Evolutionary conservation across 768 basidiomycete species (phyloP), one percentile per base, ranked within the genome.

Genomic region (Psilocybe cubensis): DNA sequence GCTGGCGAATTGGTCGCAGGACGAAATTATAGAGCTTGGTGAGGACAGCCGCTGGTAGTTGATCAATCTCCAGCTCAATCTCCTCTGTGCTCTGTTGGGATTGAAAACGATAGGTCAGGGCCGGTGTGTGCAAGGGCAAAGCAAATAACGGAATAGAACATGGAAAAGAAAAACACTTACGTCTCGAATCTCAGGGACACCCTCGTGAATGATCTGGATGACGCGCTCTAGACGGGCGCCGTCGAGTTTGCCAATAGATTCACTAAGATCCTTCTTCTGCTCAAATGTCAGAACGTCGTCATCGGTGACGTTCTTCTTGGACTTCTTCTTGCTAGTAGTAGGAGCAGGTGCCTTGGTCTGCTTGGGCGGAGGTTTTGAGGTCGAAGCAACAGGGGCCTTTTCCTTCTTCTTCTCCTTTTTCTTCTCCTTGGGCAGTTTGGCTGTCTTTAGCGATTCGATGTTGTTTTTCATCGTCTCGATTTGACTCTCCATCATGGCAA

Each of bases 241-340:
- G 62, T 97, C 93, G 23, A 97, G 84, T 66, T 83, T 83, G 58
- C 83, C 82, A 63, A 99, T 99, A 50, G 94, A 92, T 73, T 98
- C 95, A 67, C 95, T 96, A 54, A 99, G 78, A 69, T 98, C 94
- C 74, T 97, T 95, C 88, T 99, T 99, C 79, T 98, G 96, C 63
- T 94, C 93, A 70, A 96, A 92, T 50, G 92, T 90, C 33, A 98
- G 80, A 45, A 89, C 86, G 56, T 94, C 92, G 65, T 92, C 89
- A 63, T 93, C 91, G 9, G 83, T 74, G 42, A 86, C 71, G 35
- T 79, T 78, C 70, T 89, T 90, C 79, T 91, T 91, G 29, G 74
- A 63, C 66, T 82, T 84, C 74, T 86, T 87, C 76, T 86, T 86
- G 38, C n/a, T n/a, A n/a, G n/a, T n/a, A n/a, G n/a, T n/a, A n/a